phyloP scores from a whole-genome alignment of 2,329 filamentous ascomycete species.

The Simplicillium sp. region DNA sequence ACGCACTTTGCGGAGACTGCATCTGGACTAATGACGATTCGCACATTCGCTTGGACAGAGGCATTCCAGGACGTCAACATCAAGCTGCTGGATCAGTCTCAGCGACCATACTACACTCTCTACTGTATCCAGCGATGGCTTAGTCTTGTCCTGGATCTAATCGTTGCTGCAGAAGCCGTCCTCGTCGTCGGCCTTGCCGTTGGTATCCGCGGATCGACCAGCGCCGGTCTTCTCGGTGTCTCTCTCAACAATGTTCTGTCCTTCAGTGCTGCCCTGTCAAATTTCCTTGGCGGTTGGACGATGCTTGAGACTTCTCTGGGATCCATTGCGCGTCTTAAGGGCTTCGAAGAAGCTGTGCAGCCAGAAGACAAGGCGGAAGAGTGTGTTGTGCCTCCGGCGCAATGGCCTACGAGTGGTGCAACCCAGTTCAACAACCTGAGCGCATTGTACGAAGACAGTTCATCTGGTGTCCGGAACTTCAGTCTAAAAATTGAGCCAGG shows the following conservation, averaged over 20 bases:
- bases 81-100: slow-evolving; percentile 32
- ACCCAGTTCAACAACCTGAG: slow-evolving; percentile 13
- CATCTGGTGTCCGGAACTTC: slow-evolving; percentile 7
- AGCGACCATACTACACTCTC: slow-evolving; percentile 39
- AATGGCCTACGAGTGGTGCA: slow-evolving; percentile 12
- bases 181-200: slow-evolving; percentile 25
- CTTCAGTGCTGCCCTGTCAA: slow-evolving; percentile 9
- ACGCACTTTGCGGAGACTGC: slow-evolving; percentile 29
- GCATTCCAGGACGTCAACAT: slow-evolving; percentile 27
- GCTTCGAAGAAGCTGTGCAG: slow-evolving; percentile 10
- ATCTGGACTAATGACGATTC: slow-evolving; percentile 33
- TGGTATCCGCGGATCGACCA: slow-evolving; percentile 5
- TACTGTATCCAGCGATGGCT: slow-evolving; percentile 42
- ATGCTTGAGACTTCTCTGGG: slow-evolving; percentile 15
- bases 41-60: slow-evolving; percentile 37
- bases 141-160: slow-evolving; percentile 33
- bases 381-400: slow-evolving; percentile 4
- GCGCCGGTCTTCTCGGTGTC: slow-evolving; percentile 7
- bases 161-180: slow-evolving; percentile 13
- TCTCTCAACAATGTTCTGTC: slow-evolving; percentile 12
- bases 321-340: slow-evolving; percentile 13
- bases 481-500: slow-evolving; percentile 11
- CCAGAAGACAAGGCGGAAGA: slow-evolving; percentile 10
- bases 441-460: slow-evolving; percentile 11
- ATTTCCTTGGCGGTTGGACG: slow-evolving; percentile 16